phyloP scores from a whole-genome alignment of 177 flowering plant species.

The Telopea speciosissima region DNA sequence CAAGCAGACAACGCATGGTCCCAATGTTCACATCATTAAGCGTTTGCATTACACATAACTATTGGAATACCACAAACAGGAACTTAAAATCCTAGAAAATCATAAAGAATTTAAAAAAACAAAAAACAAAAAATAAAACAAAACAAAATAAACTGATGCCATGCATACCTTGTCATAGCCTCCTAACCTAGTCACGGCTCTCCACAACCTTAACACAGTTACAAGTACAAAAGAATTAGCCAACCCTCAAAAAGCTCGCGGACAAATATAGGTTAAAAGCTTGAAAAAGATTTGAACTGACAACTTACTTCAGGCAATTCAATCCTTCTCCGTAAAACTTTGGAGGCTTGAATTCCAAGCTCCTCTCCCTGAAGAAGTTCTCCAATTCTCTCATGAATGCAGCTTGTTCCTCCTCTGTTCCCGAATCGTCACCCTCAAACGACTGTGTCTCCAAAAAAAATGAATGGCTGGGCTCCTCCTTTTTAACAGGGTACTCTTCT shows the following conservation, averaged over 20 bases:
- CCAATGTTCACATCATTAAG: background rate
- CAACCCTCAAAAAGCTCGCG: background rate
- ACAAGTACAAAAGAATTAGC: conserved; percentile 5
- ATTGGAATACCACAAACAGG: background rate
- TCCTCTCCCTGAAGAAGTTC: conserved; percentile 54
- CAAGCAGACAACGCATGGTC: background rate
- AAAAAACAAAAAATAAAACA: background rate
- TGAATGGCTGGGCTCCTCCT: conserved; percentile 20
- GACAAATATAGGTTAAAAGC: background rate
- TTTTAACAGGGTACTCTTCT: background rate
- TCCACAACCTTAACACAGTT: conserved; percentile 60
- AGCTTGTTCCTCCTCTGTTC: conserved; percentile 73
- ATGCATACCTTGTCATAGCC: conserved; percentile 79
- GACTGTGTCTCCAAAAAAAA: conserved; percentile 24
- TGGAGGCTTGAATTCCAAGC: conserved; percentile 86
- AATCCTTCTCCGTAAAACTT: conserved; percentile 81
- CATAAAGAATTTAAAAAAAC: background rate
- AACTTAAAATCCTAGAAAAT: background rate
- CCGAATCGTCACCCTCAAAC: conserved; percentile 53
- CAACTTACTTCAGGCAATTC: conserved; percentile 79
- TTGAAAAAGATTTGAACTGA: background rate
- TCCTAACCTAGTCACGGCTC: conserved; percentile 69
- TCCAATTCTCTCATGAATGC: conserved; percentile 72
- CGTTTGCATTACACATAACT: background rate
- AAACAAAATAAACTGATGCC: background rate